A percentile compares a stretch with the other conserved stretches of the same genome.
Conservation (phyloP, 2,329 filamentous ascomycete genomes). For the Penicillium sp. region DNA sequence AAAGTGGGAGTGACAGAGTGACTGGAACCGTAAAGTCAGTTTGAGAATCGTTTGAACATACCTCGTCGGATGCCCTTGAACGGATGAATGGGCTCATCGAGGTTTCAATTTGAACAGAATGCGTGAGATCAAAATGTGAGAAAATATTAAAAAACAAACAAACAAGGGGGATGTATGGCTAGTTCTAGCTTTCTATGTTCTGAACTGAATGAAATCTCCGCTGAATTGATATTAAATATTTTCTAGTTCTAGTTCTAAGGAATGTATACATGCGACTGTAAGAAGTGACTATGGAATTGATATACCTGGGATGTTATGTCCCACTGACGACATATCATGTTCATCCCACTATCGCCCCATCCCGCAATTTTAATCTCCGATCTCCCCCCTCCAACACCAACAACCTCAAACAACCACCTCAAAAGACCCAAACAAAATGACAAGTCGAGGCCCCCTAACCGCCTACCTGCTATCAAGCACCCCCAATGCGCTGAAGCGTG, state of each 20-base stretch:
- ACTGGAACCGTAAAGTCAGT: background rate
- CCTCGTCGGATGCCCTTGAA: background rate
- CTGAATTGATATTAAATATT: background rate
- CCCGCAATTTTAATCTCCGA: slow-evolving; percentile 6
- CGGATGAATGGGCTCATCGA: background rate
- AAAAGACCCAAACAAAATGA: slow-evolving; percentile 28
- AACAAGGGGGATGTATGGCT: background rate
- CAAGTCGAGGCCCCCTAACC: slow-evolving; percentile 50
- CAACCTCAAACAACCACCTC: background rate
- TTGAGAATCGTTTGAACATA: background rate
- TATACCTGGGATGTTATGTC: background rate
- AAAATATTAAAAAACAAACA: background rate
- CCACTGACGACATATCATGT: slow-evolving; percentile 21
- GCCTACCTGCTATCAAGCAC: slow-evolving; percentile 56
- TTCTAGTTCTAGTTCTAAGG: background rate
- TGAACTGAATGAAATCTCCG: slow-evolving; percentile 3
- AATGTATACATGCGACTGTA: background rate
- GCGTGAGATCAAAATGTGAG: slow-evolving; percentile 2
- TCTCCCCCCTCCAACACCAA: slow-evolving; percentile 2
- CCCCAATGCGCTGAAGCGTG: slow-evolving; percentile 50
- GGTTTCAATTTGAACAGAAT: background rate
- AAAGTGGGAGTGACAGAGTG: background rate
- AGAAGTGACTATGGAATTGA: background rate
- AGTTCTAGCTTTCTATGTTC: background rate
- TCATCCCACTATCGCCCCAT: slow-evolving; percentile 12